Base-by-base conservation (phyloP, 352 stramenopile species). In the Phytophthora vignae region DNA sequence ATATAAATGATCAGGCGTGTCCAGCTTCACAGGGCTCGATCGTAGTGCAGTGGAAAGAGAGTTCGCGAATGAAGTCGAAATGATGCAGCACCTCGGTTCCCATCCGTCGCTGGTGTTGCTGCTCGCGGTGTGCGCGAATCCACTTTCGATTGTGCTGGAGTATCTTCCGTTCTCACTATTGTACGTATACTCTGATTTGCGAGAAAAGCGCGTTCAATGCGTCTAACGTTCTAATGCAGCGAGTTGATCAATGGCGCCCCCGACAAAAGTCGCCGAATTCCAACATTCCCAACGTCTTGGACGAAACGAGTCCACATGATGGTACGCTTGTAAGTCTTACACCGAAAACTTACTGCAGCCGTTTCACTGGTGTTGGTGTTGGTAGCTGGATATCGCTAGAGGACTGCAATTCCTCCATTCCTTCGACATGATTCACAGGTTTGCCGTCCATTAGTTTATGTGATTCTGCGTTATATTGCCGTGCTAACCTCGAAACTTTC, bases 341-440 rank as follows among this genome's bases (percentile, higher is more conserved):
- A 31, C 15, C 8, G 19, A 42, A 42, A 14, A 15, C 4, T 42
- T 42, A 44, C 6, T 36, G 17, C 14, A 2, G 8, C 38, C 31
- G 17, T 4, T 67, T 61, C 36, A 64, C 25, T 50, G 8, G 7
- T 6, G 15, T 53, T 66, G 65, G 38, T 46, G 8, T 22, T 64
- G 38, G 9, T 27, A 93, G 84, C 55, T 94, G 27, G 88, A 94
- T 73, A 60, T 91, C 36, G 85, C 88, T 49, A 79, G 84, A 53
- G 88, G 85, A 31, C 62, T 93, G 12, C 83, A 93, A 67, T 95
- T 92, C 58, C 68, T 93, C 15, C 88, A 94, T 46, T 94, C 86
- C 31, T 94, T 95, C 73, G 82, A 87, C 59, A 92, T 95, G 59
- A 87, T 94, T 53, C 87, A 94, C 66, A 78, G 85, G 86, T 93